Conservation (phyloP, 257 asterid species). For the Fraxinus pennsylvanica region DNA sequence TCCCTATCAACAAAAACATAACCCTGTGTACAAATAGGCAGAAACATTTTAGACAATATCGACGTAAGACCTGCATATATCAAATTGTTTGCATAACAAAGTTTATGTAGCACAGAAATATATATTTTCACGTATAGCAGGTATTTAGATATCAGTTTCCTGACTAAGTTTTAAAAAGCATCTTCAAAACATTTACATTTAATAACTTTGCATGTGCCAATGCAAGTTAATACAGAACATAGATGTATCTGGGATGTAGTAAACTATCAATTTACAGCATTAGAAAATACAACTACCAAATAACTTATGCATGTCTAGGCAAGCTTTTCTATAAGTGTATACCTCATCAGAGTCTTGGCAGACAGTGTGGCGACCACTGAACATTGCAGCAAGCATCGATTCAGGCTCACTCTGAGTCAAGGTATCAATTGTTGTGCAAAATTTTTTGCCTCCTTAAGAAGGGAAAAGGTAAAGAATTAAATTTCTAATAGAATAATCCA, state of each 20-base stretch:
- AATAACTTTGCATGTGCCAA: constrained; percentile 9
- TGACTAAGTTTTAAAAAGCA: neutral
- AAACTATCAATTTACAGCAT: neutral
- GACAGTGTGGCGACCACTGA: constrained; percentile 88
- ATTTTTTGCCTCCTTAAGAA: constrained; percentile 76
- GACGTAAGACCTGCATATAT: constrained; percentile 1
- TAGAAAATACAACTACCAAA: neutral
- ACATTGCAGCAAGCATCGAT: constrained; percentile 97
- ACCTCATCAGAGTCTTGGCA: constrained; percentile 73
- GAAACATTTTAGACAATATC: constrained; percentile 14
- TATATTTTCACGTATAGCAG: neutral
- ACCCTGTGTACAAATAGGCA: constrained; percentile 60
- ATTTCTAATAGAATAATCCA: constrained; percentile 2
- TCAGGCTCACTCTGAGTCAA: constrained; percentile 86
- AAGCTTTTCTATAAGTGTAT: neutral
- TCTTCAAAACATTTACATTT: neutral
- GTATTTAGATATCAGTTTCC: neutral
- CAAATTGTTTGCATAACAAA: neutral
- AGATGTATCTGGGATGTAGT: neutral
- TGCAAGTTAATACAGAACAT: neutral
- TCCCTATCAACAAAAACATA: constrained; percentile 88
- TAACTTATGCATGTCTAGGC: neutral
- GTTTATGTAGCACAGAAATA: neutral
- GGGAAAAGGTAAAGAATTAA: constrained; percentile 18
- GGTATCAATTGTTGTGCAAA: constrained; percentile 79